Base-by-base conservation (phyloP, 108 stramenopile genomes). In the Pseudonitzschia delicatissima region DNA sequence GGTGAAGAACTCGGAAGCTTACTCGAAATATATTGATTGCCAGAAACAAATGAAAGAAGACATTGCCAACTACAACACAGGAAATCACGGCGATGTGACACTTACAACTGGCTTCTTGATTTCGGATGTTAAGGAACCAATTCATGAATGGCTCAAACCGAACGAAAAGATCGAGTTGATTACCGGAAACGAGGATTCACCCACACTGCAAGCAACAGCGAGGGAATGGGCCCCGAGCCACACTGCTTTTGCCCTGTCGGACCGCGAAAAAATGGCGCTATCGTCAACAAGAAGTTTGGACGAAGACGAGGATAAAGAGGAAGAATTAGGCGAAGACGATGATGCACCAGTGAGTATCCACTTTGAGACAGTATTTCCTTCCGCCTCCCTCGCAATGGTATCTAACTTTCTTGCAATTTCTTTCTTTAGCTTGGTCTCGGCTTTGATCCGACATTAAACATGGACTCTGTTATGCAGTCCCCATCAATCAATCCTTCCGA, bases 211-310 rank as follows among this genome's bases (percentile, higher is more conserved):
- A 47, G 79, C 86, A 8, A 82, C 88, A 57, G 87, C 93, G 13
- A 79, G 74, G 45, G 87, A 83, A 64, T 91, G 86, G 83, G 89
- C 87, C 23, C 87, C 89, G 21, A 93, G 85, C 49, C 75, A 78
- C 49, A 74, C 80, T 33, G 77, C 77, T 17, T 48, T 83, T 40
- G 59, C 82, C 64, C 69, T 45, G 58, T 64, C 60, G 8, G 62
- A 66, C 15, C 59, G 44, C 13, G 58, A 63, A n/a, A 64, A 62
- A 27, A 28, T 35, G 31, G 25, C 60, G 5, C 52, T 45, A 12
- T 52, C 40, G 27, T 72, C 48, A 37, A 49, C 59, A 12, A 15
- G 49, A 25, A 60, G 57, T 20, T 40, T 48, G 4, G 76, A 71
- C 44, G 77, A 76, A 18, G 31, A 61, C 18, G 69, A 71, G 4